Conservation (phyloP, 2,329 filamentous ascomycete genomes). For the Fusarium liriodendri region DNA sequence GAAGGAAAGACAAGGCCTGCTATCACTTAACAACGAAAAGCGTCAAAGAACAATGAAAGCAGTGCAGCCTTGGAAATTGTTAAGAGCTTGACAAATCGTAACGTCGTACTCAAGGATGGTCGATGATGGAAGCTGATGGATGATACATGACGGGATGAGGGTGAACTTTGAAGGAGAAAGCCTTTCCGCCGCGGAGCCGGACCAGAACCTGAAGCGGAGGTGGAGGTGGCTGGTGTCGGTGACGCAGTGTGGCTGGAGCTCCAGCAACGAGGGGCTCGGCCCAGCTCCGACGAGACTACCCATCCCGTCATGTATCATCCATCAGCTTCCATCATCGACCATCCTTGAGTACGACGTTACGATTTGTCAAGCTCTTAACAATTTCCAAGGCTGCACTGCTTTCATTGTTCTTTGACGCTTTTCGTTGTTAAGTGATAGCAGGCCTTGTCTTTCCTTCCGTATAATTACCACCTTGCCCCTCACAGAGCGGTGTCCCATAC, state of each 20-base stretch:
- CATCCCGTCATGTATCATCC: not conserved
- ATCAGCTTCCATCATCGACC: constrained; percentile 46
- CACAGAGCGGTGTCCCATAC: constrained; percentile 13
- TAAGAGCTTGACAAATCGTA: constrained; percentile 17
- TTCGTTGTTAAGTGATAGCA: constrained; percentile 21
- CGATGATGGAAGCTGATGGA: constrained; percentile 45
- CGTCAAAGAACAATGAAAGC: constrained; percentile 11
- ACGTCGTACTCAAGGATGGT: constrained; percentile 18
- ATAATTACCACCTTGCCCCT: constrained; percentile 11
- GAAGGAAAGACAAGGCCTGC: constrained; percentile 17
- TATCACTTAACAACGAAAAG: constrained; percentile 18
- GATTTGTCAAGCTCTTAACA: constrained; percentile 16
- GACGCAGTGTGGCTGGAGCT: constrained; percentile 45
- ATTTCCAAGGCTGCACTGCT: constrained; percentile 17
- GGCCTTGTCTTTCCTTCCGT: constrained; percentile 13
- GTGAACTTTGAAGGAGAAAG: not conserved
- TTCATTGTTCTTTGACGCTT: constrained; percentile 14
- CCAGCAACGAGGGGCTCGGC: constrained; percentile 11
- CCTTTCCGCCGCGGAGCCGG: not conserved
- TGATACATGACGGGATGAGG: not conserved
- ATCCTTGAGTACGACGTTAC: constrained; percentile 3
- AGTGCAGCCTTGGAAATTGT: constrained; percentile 17
- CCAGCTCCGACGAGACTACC: constrained; percentile 3
- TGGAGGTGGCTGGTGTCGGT: constrained; percentile 41
- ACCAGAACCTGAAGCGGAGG: not conserved